phyloP scores from a whole-genome alignment of 257 asterid species.

The Eucommia ulmoides region DNA sequence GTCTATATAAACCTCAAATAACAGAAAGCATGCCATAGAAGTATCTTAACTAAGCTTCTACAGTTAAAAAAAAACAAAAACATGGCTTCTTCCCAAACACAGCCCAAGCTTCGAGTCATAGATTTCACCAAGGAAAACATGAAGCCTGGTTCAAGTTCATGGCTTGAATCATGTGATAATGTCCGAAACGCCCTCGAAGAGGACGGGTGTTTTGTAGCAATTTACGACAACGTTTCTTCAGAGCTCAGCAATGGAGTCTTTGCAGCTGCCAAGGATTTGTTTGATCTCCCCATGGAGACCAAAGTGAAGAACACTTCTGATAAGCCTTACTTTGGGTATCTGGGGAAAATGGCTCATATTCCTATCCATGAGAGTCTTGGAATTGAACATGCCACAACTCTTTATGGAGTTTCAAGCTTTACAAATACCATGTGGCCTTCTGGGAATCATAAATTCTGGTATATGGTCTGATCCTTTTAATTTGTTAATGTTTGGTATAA shows the following conservation, averaged over 20 bases:
- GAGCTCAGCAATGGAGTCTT: slow-evolving; percentile 25
- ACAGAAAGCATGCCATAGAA: too few relatives aligned
- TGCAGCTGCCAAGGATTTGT: slow-evolving; percentile 27
- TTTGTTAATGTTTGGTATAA: neutral
- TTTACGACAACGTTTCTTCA: slow-evolving; percentile 28
- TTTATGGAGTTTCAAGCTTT: slow-evolving; percentile 33
- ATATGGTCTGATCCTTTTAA: neutral
- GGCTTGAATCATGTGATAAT: slow-evolving; percentile 28
- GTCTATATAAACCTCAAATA: too few relatives aligned
- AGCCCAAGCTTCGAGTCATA: slow-evolving; percentile 35
- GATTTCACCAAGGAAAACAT: slow-evolving; percentile 28
- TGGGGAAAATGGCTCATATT: slow-evolving; percentile 54
- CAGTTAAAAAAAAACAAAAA: too few relatives aligned
- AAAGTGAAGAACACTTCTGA: slow-evolving; percentile 54
- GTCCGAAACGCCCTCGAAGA: slow-evolving; percentile 44
- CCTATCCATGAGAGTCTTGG: slow-evolving; percentile 83
- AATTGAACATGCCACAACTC: slow-evolving; percentile 48
- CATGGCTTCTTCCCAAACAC: slow-evolving; percentile 15
- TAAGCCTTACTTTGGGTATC: slow-evolving; percentile 65
- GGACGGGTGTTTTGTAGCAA: slow-evolving; percentile 59
- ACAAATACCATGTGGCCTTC: slow-evolving; percentile 54
- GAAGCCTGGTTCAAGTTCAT: slow-evolving; percentile 33
- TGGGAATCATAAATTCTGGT: slow-evolving; percentile 49
- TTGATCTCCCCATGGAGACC: slow-evolving; percentile 46
- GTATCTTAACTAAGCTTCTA: too few relatives aligned